Evolutionary conservation across 768 basidiomycete species (phyloP), one percentile per base, ranked within the genome.

Genomic region (Termitomyces sp.): DNA sequence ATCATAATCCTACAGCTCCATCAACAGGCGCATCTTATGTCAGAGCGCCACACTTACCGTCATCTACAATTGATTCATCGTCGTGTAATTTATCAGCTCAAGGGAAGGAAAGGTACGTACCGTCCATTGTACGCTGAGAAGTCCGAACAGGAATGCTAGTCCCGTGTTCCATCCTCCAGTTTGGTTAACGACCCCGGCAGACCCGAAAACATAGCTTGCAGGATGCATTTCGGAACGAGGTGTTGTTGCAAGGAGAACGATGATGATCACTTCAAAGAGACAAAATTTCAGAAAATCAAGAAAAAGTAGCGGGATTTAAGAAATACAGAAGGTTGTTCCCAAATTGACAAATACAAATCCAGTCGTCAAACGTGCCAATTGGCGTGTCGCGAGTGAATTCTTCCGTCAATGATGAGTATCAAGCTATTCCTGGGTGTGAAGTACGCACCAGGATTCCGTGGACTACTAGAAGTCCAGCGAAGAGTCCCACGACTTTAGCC

Each of bases 301-400:
- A 58, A 12, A 49, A 0, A 24, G 39, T 27, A 41, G 51, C 31
- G 44, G 24, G 50, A 34, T 45, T 41, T 49, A 13, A 30, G 33
- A 73, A 81, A 64, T 61, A 88, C 86, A 65, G 55, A 88, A 73
- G 4, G 92, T 89, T 12, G 89, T 79, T 42, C 92, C 92, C 54
- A 95, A 77, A 71, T 96, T 95, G 66, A 95, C 77, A 69, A 95
- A 95, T 4, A 95, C 91, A 66, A 93, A 93, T 31, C 81, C 81
- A 22, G 79, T 79, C 2, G 93, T 93, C 61, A 93, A 73, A 18
- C 77, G 78, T 0, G 93, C 91, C 4, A 95, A 83, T 61, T 87
- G 77, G 22, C 82, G 81, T 1, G 93, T 95, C 1, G 86, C 84
- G 31, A 92, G 69, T 41, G 86, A 90, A 67, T 92, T 92, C 83